Base-by-base conservation (phyloP, 768 basidiomycete species). In the Lentinula lateritia region DNA sequence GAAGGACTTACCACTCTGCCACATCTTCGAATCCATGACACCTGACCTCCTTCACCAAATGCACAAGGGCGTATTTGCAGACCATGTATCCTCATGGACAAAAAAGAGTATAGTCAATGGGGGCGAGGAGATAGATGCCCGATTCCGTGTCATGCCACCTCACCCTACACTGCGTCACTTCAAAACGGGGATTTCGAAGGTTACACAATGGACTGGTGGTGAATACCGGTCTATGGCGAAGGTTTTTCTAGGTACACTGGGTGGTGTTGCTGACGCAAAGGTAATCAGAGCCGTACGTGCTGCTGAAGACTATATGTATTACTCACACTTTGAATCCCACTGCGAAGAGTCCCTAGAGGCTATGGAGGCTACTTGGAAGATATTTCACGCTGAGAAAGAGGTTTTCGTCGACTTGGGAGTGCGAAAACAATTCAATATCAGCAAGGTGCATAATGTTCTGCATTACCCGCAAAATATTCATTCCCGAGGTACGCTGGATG, bases 41-140 rank as follows among this genome's bases (percentile, higher is more conserved):
- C 76, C 77, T 0, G 74, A 78, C 63, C 52, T 77, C 39, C 69
- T 79, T 2, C 78, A 79, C 64, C 76, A 79, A 62, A 61, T 79
- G 0, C 73, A 77, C 64, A 75, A 79, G 55, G 77, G 77, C 1
- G 60, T 77, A 12, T 75, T 78, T 70, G 74, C 73, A 52, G 71
- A 76, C 57, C 75, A 78, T 60, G 55, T 75, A 0, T 66, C 73
- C 2, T 59, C 59, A 3, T 78, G 75, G 76, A 66, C 63, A 8
- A 61, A 62, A 10, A 41, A 41, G 63, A 64, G 65, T 20, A 54
- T 66, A 28, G 66, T 20, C 1, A 52, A 62, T 1, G 66, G 45
- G 1, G 52, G 63, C 0, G 50, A 66, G 1, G 74, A 75, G 52
- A 43, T 77, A 8, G 75, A 77, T 60, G 45, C 48, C 0, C 67